phyloP scores from a whole-genome alignment of 192 early-diverging fungal genomes.

The Mortierella antarctica region DNA sequence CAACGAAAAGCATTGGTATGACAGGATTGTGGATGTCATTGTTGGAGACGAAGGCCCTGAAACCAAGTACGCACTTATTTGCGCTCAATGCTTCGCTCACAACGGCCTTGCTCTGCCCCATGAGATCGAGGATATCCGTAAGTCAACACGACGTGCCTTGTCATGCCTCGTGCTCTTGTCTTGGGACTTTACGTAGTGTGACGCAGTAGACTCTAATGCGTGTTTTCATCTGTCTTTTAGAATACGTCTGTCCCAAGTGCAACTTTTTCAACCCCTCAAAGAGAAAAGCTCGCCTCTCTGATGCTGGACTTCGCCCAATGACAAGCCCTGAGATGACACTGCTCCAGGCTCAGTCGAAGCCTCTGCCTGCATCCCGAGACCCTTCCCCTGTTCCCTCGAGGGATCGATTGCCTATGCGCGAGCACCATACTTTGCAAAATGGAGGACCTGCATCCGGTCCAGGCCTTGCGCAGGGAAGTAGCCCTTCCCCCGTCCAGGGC shows the following conservation, averaged over 20 bases:
- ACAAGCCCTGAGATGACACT: conserved; percentile 24
- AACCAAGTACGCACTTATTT: conserved; percentile 94
- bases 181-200: background rate
- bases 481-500: conserved; percentile 6
- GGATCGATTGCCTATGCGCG: conserved; percentile 8
- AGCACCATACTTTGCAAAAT: background rate
- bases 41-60: conserved; percentile 92
- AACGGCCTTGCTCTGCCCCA: conserved; percentile 92
- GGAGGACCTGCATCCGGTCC: background rate
- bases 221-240: conserved; percentile 20
- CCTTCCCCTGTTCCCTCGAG: conserved; percentile 35
- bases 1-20: conserved; percentile 76
- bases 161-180: too few relatives aligned
- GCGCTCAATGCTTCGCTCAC: conserved; percentile 89
- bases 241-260: conserved; percentile 68
- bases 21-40: conserved; percentile 91
- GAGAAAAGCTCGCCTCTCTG: conserved; percentile 20
- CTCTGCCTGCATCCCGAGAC: conserved; percentile 38
- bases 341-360: conserved; percentile 32
- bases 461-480: conserved; percentile 6
- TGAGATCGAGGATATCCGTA: conserved; percentile 78
- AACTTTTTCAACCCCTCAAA: conserved; percentile 67
- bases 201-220: background rate
- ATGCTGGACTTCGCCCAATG: conserved; percentile 2
- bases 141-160: conserved; percentile 10